Percentiles rank a stretch among this genome's conserved stretches.
These are phyloP conservation scores for Podospora didyma DNA, from an alignment of 495 filamentous ascomycete genomes.

Conservation along the genomic window DNA sequence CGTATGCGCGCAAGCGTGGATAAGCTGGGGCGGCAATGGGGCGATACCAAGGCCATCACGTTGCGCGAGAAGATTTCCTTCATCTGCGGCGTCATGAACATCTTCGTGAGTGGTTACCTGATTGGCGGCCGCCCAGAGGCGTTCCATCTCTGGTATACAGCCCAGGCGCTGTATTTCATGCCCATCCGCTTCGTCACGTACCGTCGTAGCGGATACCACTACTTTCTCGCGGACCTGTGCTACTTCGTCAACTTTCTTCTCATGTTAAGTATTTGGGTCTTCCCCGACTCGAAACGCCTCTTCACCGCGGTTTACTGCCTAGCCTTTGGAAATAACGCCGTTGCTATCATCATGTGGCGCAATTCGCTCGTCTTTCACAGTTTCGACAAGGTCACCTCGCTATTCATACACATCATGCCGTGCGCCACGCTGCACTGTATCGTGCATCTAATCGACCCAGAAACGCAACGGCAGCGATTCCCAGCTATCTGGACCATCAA, in stretches of 20 bases:
- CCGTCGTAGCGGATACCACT: slow-evolving; percentile 86
- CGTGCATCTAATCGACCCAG: slow-evolving; percentile 71
- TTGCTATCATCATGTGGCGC: slow-evolving; percentile 98
- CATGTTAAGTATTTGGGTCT: slow-evolving; percentile 81
- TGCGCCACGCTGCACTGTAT: slow-evolving; percentile 88
- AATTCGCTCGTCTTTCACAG: slow-evolving; percentile 98
- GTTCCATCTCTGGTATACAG: slow-evolving; percentile 91
- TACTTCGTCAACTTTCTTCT: slow-evolving; percentile 94
- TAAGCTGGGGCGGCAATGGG: slow-evolving; percentile 79
- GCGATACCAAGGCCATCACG: slow-evolving; percentile 80
- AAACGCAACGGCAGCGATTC: slow-evolving; percentile 65
- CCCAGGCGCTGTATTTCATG: slow-evolving; percentile 88
- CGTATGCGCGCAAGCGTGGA: slow-evolving; percentile 88
- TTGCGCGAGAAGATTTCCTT: slow-evolving; percentile 92
- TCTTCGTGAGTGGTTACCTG: slow-evolving; percentile 92
- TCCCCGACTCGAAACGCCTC: slow-evolving; percentile 83
- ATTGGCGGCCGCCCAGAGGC: slow-evolving; percentile 80
- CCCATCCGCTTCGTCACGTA: slow-evolving; percentile 91
- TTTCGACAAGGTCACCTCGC: slow-evolving; percentile 90
- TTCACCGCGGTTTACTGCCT: slow-evolving; percentile 93
- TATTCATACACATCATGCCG: slow-evolving; percentile 99
- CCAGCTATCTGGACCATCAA: slow-evolving; percentile 84
- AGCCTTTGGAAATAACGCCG: slow-evolving; percentile 91
- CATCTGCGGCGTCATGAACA: slow-evolving; percentile 91
- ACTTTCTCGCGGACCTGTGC: slow-evolving; percentile 94